Base-by-base conservation (phyloP, 805 yeast species). In the Candida incommunis region DNA sequence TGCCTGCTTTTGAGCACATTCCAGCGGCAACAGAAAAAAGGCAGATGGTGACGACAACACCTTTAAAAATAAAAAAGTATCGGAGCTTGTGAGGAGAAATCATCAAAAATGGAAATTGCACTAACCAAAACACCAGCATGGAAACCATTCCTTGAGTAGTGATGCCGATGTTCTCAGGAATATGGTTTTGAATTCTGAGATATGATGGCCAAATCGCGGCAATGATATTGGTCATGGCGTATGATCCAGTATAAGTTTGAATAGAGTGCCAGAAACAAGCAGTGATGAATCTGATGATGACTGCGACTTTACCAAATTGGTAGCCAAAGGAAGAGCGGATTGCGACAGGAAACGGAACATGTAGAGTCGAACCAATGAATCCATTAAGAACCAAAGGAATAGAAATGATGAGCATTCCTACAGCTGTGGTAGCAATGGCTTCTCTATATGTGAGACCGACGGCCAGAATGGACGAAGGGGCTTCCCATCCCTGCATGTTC, bases 401-500 rank as follows among this genome's bases (percentile, higher is more conserved):
- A 51, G 82, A 87, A 51, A 81, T 75, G 43, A 81, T 62, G 22
- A 68, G 57, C 59, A 85, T 84, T 4, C 94, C 94, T n/a, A 84
- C 48, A 88, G 92, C 82, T 21, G 84, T 88, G 2, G 87, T 72
- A 31, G 83, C 63, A 88, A 94, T 84, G n/a, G 82, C 76, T 57
- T 78, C 85, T 90, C 92, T 84, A 92, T 92, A 83, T 22, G 78
- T 72, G 61, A 84, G 65, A n/a, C 88, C 88, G 23, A 77, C 75
- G 45, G 69, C 67, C 48, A 80, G 78, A 54, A 92, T 90, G 0
- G 92, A 80, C n/a, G 87, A 76, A 1, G 92, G 92, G 54, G 85
- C 82, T 66, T 81, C 84, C 86, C 88, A 83, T 5, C 94, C 82
- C 58, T 82, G 82, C 59, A 84, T 75, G 63, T 84, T 84, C 66